phyloP scores from a whole-genome alignment of 164 flowering plant genomes.

The Aristolochia contorta region DNA sequence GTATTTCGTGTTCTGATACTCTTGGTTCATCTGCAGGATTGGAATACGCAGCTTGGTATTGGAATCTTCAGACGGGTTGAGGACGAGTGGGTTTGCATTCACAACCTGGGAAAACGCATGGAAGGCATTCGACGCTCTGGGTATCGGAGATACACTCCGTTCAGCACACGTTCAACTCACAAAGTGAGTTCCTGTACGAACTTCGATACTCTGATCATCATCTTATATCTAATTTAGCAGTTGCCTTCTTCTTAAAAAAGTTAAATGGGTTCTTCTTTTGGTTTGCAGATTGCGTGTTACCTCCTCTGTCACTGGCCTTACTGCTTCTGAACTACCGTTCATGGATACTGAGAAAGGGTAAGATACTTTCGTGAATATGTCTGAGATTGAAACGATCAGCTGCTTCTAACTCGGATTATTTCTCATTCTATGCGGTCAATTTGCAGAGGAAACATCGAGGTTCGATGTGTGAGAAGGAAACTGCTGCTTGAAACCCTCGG shows the following conservation, averaged over 20 bases:
- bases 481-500: constrained; percentile 44
- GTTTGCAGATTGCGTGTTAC: constrained; percentile 2
- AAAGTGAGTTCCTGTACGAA: constrained; percentile 17
- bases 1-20: no score
- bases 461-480: constrained; percentile 41
- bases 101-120: constrained; percentile 53
- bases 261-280: neutral
- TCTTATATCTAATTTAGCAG: neutral
- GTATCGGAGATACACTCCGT: constrained; percentile 40
- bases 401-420: neutral
- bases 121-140: constrained; percentile 64
- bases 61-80: constrained; percentile 48
- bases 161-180: constrained; percentile 20
- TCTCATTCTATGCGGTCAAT: constrained; percentile 5
- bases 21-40: constrained; percentile 7
- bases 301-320: constrained; percentile 16
- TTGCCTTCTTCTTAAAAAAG: neutral
- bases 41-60: constrained; percentile 46
- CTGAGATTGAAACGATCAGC: neutral
- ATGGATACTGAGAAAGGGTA: constrained; percentile 17
- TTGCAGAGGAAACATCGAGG: constrained; percentile 31
- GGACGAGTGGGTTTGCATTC: constrained; percentile 44
- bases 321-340: constrained; percentile 10
- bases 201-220: neutral
- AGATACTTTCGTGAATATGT: neutral